These are phyloP conservation scores for Dendrothele bispora DNA, from an alignment of 768 basidiomycete genomes.

Conservation along the genomic window DNA sequence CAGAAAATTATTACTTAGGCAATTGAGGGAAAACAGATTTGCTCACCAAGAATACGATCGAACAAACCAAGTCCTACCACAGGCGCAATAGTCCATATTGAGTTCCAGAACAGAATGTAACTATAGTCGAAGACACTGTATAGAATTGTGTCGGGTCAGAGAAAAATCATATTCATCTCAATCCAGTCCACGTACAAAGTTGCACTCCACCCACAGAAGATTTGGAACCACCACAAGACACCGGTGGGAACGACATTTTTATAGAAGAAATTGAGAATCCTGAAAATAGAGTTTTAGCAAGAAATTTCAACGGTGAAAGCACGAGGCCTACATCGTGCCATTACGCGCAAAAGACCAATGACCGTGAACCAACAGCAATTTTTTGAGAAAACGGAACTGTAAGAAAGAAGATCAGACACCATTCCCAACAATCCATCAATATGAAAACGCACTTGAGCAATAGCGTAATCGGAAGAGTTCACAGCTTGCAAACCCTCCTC, in stretches of 20 bases:
- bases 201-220: slow-evolving; percentile 93
- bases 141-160: not conserved
- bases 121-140: slow-evolving; percentile 85
- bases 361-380: slow-evolving; percentile 91
- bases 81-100: slow-evolving; percentile 93
- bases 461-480: slow-evolving; percentile 97
- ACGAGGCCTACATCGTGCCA: slow-evolving; percentile 86
- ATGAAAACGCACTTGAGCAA: slow-evolving; percentile 68
- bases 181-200: slow-evolving; percentile 64
- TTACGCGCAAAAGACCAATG: slow-evolving; percentile 99
- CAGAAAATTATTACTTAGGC: not conserved
- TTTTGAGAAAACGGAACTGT: slow-evolving; percentile 90
- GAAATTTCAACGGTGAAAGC: not conserved
- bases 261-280: slow-evolving; percentile 98
- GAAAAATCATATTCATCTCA: not conserved
- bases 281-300: slow-evolving; percentile 21
- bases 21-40: not conserved
- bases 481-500: slow-evolving; percentile 98
- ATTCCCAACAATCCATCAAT: not conserved
- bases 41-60: slow-evolving; percentile 83
- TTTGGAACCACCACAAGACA: slow-evolving; percentile 97
- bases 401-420: not conserved
- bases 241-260: slow-evolving; percentile 97
- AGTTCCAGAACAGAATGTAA: slow-evolving; percentile 97
- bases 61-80: slow-evolving; percentile 98